Evolutionary conservation across 2,329 filamentous ascomycete species (phyloP).

Genomic region (Phoma sp.): DNA sequence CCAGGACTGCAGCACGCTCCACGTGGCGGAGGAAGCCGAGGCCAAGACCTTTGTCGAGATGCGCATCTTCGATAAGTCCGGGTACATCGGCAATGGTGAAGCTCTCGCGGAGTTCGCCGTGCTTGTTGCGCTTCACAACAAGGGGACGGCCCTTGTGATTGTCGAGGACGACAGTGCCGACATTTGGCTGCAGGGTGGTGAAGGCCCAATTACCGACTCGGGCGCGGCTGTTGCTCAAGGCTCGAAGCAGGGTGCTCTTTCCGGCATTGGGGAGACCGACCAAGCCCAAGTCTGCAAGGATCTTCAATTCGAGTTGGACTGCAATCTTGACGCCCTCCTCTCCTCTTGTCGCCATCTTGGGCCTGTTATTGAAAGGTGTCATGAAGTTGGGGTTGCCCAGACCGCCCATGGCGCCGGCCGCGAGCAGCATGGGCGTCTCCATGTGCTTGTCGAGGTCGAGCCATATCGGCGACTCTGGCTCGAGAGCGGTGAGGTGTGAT

Average conservation of each 20-base stretch:
- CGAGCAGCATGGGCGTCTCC: conserved; percentile 82
- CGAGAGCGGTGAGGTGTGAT: conserved; percentile 67
- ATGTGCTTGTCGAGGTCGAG: conserved; percentile 71
- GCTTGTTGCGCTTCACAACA: conserved; percentile 54
- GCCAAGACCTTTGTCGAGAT: conserved; percentile 89
- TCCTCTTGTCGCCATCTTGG: conserved; percentile 88
- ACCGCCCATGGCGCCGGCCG: conserved; percentile 86
- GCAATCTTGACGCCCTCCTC: conserved; percentile 79
- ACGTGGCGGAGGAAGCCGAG: conserved; percentile 93
- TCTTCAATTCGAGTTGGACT: conserved; percentile 88
- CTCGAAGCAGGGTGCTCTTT: conserved; percentile 89
- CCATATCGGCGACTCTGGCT: conserved; percentile 75
- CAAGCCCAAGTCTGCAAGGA: conserved; percentile 92
- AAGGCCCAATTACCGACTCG: conserved; percentile 96
- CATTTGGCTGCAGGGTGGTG: conserved; percentile 92
- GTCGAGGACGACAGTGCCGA: conserved; percentile 94
- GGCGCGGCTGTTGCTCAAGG: conserved; percentile 86
- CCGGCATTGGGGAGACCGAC: conserved; percentile 96
- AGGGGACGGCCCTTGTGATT: conserved; percentile 78
- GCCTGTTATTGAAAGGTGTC: conserved; percentile 74
- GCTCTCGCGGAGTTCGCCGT: conserved; percentile 69
- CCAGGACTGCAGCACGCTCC: conserved; percentile 89
- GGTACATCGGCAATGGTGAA: conserved; percentile 97
- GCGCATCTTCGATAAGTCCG: conserved; percentile 88
- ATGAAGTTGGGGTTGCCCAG: conserved; percentile 94